A percentile compares a stretch with the other conserved stretches of the same genome.
These are phyloP conservation scores for Colletotrichum lindemuthianum DNA, from an alignment of 2,329 filamentous ascomycete species.

Conservation along the genomic window DNA sequence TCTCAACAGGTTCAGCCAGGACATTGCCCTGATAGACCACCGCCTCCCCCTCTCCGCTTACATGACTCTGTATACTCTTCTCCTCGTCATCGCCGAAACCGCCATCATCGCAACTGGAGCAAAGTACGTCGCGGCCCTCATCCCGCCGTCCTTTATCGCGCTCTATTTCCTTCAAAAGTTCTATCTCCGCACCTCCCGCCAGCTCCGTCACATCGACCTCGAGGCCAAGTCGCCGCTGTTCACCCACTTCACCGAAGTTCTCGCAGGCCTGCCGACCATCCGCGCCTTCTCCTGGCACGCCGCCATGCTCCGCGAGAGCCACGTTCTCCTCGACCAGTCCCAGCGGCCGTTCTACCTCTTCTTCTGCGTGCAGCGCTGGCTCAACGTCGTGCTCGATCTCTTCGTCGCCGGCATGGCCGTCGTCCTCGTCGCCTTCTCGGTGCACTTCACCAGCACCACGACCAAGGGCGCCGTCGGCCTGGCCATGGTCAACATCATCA, in stretches of 20 bases:
- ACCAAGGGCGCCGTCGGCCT: constrained; percentile 45
- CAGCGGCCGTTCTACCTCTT: constrained; percentile 62
- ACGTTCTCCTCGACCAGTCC: constrained; percentile 51
- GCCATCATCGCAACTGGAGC: constrained; percentile 55
- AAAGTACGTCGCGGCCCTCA: constrained; percentile 53
- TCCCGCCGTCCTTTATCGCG: constrained; percentile 53
- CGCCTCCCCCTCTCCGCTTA: constrained; percentile 46
- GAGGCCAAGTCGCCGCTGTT: constrained; percentile 61
- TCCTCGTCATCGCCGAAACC: constrained; percentile 54
- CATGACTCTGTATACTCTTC: constrained; percentile 10
- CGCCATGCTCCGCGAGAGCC: constrained; percentile 48
- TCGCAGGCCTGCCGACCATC: constrained; percentile 58
- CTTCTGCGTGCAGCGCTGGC: constrained; percentile 60
- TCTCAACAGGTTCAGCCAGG: constrained; percentile 53
- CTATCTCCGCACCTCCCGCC: constrained; percentile 66
- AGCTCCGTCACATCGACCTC: constrained; percentile 63
- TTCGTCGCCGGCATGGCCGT: constrained; percentile 60
- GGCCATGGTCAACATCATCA: constrained; percentile 41
- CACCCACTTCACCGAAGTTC: constrained; percentile 60
- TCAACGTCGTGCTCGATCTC: constrained; percentile 58
- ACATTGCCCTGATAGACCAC: constrained; percentile 52
- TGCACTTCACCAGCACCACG: constrained; percentile 40
- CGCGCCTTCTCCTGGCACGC: constrained; percentile 61
- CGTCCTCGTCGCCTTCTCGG: constrained; percentile 58
- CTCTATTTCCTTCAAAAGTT: constrained; percentile 59